A percentile compares a stretch with the other conserved stretches of the same genome.
Conservation (phyloP, 371 early-diverging fungal genomes). For the Mucor sp. region DNA sequence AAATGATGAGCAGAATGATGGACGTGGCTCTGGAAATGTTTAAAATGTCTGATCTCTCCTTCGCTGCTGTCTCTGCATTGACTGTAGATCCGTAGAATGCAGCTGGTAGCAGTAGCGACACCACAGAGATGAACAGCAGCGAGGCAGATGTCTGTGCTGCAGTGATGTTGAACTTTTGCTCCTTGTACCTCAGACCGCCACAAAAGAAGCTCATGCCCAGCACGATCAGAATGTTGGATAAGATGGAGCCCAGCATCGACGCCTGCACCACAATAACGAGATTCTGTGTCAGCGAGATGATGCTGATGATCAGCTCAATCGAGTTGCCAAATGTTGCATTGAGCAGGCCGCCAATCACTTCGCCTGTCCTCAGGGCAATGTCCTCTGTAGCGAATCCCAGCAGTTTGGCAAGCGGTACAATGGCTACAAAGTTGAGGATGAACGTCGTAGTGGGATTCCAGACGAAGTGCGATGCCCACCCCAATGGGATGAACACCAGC, state of each 20-base stretch:
- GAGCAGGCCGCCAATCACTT: constrained; percentile 82
- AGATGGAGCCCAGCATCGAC: constrained; percentile 80
- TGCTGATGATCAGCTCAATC: constrained; percentile 83
- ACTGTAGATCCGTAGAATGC: constrained; percentile 61
- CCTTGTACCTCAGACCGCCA: constrained; percentile 70
- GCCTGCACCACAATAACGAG: constrained; percentile 82
- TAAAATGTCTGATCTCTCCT: constrained; percentile 41
- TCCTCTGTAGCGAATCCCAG: constrained; percentile 62
- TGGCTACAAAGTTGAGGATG: constrained; percentile 85
- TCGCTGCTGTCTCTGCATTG: constrained; percentile 21
- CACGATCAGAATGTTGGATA: constrained; percentile 80
- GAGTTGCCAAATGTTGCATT: constrained; percentile 88
- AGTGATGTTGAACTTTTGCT: constrained; percentile 75
- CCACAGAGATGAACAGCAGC: constrained; percentile 71
- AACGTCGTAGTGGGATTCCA: constrained; percentile 71
- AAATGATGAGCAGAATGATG: constrained; percentile 72
- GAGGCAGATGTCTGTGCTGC: constrained; percentile 79
- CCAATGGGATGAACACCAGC: constrained; percentile 76
- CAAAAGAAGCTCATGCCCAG: constrained; percentile 77
- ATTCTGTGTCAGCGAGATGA: constrained; percentile 76
- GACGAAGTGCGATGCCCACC: constrained; percentile 62
- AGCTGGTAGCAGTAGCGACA: constrained; percentile 79
- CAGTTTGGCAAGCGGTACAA: constrained; percentile 82
- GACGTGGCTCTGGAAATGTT: constrained; percentile 73
- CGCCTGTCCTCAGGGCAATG: constrained; percentile 63